These are phyloP conservation scores for Spatholobus suberectus DNA, from an alignment of 306 rosid genomes.

Conservation along the genomic window DNA sequence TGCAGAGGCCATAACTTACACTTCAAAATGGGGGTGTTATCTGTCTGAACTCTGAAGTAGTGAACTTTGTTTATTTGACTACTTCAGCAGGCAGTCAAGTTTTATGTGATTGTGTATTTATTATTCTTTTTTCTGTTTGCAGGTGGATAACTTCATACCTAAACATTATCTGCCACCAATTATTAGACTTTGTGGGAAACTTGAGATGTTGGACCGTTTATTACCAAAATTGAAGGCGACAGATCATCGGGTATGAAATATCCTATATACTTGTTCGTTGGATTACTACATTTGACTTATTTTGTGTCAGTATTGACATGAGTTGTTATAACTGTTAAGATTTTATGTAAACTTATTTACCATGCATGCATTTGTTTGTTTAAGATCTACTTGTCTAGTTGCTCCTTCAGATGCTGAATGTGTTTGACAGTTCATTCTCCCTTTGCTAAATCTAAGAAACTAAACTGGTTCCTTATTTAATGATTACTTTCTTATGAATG, in stretches of 20 bases:
- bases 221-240: conserved; percentile 95
- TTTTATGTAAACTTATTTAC: conserved; percentile 5
- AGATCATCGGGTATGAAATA: conserved; percentile 89
- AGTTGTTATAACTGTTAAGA: conserved; percentile 28
- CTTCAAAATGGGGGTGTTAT: conserved; percentile 12
- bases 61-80: conserved; percentile 27
- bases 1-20: not conserved
- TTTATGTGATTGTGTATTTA: conserved; percentile 25
- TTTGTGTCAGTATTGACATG: not conserved
- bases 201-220: conserved; percentile 97
- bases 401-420: conserved; percentile 20
- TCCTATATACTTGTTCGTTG: conserved; percentile 16
- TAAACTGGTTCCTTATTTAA: not conserved
- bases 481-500: not conserved
- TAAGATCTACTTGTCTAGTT: conserved; percentile 8
- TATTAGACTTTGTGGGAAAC: conserved; percentile 97
- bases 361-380: not conserved
- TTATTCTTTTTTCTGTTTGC: conserved; percentile 41
- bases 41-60: conserved; percentile 26
- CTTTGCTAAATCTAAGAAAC: conserved; percentile 27
- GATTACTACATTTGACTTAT: conserved; percentile 16
- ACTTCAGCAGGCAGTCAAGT: conserved; percentile 24
- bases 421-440: conserved; percentile 24
- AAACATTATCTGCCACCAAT: conserved; percentile 93
- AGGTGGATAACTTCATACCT: conserved; percentile 90